Percentiles rank a stretch among this genome's conserved stretches.
Evolutionary conservation across 192 early-diverging fungal genomes (phyloP).

Genomic region (Podila clonocystis): DNA sequence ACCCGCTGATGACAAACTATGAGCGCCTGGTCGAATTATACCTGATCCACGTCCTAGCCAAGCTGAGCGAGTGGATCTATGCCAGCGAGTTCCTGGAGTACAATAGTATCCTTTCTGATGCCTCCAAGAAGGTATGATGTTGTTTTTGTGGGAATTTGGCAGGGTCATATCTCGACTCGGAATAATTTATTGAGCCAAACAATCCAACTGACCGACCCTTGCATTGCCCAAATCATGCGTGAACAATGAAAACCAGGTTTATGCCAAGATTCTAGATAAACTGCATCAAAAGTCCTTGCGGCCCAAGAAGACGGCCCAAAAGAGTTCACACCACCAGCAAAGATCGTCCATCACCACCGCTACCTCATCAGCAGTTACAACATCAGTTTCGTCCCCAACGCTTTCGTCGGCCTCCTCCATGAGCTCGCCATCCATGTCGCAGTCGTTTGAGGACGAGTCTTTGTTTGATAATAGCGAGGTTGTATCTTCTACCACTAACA

Average conservation of each 20-base stretch:
- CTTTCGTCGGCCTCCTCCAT: slow-evolving; percentile 25
- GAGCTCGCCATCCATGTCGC: slow-evolving; percentile 4
- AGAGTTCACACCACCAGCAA: background rate
- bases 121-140: slow-evolving; percentile 43
- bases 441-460: slow-evolving; percentile 5
- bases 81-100: slow-evolving; percentile 47
- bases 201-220: too few species aligned
- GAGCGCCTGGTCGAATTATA: slow-evolving; percentile 53
- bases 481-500: background rate
- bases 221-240: background rate
- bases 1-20: slow-evolving; percentile 53
- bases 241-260: slow-evolving; percentile 9
- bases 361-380: slow-evolving; percentile 18
- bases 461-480: background rate
- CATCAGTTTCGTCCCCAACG: slow-evolving; percentile 32
- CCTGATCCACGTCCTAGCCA: slow-evolving; percentile 51
- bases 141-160: background rate
- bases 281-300: slow-evolving; percentile 40
- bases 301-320: slow-evolving; percentile 16
- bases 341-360: background rate
- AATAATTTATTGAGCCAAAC: too few species aligned
- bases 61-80: slow-evolving; percentile 51
- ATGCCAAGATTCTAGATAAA: slow-evolving; percentile 37
- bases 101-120: slow-evolving; percentile 42
- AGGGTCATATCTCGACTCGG: too few species aligned